phyloP scores from a whole-genome alignment of 176 grass and related monocot species.

The Olyra latifolia region DNA sequence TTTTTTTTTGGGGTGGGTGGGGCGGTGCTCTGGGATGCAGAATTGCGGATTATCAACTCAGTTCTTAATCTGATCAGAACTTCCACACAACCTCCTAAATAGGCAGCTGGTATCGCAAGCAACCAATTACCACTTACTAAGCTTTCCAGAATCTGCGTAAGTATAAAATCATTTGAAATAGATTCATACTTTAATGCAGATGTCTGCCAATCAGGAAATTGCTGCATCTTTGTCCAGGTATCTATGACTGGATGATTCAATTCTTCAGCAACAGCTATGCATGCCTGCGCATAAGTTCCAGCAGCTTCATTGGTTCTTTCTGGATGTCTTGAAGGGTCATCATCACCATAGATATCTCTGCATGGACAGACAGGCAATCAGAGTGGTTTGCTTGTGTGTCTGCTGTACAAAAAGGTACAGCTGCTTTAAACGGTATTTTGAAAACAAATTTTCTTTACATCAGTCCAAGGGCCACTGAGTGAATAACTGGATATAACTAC shows the following conservation, averaged over 20 bases:
- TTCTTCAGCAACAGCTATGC: slow-evolving; percentile 71
- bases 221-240: slow-evolving; percentile 81
- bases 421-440: background rate
- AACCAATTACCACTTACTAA: background rate
- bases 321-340: slow-evolving; percentile 47
- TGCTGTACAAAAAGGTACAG: background rate
- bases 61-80: background rate
- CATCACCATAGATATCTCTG: slow-evolving; percentile 57
- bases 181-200: slow-evolving; percentile 50
- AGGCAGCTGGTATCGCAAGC: background rate
- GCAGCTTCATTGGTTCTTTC: slow-evolving; percentile 94
- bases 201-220: slow-evolving; percentile 71
- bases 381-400: background rate
- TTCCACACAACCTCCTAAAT: background rate
- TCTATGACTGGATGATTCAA: slow-evolving; percentile 63
- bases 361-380: background rate
- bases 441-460: background rate
- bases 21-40: background rate
- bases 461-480: background rate
- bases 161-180: background rate
- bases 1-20: background rate
- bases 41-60: background rate
- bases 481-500: background rate
- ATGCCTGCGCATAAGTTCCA: slow-evolving; percentile 74
- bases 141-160: background rate